These are phyloP conservation scores for Favolaschia claudopus DNA, from an alignment of 768 basidiomycete genomes.

Conservation along the genomic window DNA sequence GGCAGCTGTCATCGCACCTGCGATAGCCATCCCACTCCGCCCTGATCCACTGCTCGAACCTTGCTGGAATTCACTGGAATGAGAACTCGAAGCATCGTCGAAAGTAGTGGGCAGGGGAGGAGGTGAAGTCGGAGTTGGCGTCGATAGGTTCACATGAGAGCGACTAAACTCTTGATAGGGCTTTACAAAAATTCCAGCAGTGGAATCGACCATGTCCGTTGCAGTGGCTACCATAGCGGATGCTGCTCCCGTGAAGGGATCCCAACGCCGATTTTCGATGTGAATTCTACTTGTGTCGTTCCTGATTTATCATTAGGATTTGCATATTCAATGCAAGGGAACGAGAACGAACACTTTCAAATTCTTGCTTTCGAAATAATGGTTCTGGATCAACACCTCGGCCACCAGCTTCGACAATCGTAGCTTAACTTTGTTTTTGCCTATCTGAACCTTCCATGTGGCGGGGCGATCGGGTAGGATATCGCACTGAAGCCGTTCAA, in stretches of 20 bases:
- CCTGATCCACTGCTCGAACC: too few species aligned
- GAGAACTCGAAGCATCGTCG: neutral
- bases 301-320: neutral
- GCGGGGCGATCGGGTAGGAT: slow-evolving; percentile 16
- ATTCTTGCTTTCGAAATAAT: neutral
- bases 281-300: slow-evolving; percentile 8
- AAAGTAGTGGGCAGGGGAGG: neutral
- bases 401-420: slow-evolving; percentile 24
- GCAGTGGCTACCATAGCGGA: slow-evolving; percentile 8
- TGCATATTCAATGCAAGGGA: neutral
- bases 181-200: slow-evolving; percentile 13
- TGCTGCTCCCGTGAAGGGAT: slow-evolving; percentile 14
- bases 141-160: too few species aligned
- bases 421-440: slow-evolving; percentile 4
- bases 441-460: slow-evolving; percentile 19
- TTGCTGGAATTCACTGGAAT: too few species aligned
- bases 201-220: slow-evolving; percentile 5
- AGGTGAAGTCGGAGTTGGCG: neutral
- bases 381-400: slow-evolving; percentile 9
- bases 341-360: slow-evolving; percentile 5
- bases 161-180: slow-evolving; percentile 20
- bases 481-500: slow-evolving; percentile 14
- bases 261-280: slow-evolving; percentile 24
- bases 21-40: slow-evolving; percentile 10
- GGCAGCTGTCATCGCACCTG: slow-evolving; percentile 41